phyloP scores from a whole-genome alignment of 1,139 yeast genomes.

The Candida sp. region DNA sequence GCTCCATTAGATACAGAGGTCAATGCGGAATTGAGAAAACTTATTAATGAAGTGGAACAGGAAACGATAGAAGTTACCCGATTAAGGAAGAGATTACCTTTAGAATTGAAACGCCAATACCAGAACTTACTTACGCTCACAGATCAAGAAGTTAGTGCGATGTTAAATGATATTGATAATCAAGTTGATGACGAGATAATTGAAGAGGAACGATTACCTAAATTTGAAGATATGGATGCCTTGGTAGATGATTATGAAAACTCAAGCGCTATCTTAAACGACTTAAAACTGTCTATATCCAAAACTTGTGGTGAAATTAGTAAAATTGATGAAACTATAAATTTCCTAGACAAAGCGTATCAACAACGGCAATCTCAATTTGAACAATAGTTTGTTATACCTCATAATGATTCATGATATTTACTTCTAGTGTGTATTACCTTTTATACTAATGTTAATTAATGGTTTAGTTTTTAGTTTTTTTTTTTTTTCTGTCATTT shows the following conservation, averaged over 20 bases:
- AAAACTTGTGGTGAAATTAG: constrained; percentile 29
- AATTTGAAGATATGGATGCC: constrained; percentile 11
- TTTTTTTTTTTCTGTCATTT: background rate
- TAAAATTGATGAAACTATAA: constrained; percentile 25
- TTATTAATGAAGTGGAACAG: constrained; percentile 54
- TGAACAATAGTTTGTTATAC: background rate
- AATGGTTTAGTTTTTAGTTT: background rate
- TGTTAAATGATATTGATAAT: constrained; percentile 18
- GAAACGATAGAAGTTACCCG: constrained; percentile 52
- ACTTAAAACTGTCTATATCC: constrained; percentile 29
- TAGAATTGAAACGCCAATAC: constrained; percentile 24
- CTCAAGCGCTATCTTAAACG: constrained; percentile 18
- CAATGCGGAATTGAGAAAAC: constrained; percentile 49
- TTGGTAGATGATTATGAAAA: constrained; percentile 24
- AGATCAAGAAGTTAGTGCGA: constrained; percentile 29
- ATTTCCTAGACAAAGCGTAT: constrained; percentile 25
- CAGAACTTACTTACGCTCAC: constrained; percentile 23
- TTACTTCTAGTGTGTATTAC: background rate
- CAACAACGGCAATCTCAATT: background rate
- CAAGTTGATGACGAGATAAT: constrained; percentile 7
- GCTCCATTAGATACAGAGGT: constrained; percentile 64
- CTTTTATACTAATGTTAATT: background rate
- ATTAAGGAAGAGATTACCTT: constrained; percentile 53
- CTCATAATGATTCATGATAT: background rate
- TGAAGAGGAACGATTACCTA: background rate